phyloP scores from a whole-genome alignment of 2,329 filamentous ascomycete genomes.

The Aspergillus flavus region DNA sequence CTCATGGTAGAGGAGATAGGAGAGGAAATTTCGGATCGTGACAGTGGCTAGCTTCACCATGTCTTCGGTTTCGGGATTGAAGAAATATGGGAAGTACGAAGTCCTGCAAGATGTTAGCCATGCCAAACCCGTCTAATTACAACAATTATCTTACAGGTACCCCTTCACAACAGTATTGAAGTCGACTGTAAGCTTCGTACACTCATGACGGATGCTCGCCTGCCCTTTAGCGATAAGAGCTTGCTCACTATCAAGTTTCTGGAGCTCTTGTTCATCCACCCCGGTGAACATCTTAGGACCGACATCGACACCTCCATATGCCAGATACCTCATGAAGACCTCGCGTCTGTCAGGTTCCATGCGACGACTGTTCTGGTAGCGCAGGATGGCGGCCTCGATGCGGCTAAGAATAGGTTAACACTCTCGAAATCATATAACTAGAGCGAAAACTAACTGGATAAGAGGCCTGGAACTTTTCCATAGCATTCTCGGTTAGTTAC shows the following conservation, averaged over 20 bases:
- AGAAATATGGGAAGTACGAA: constrained; percentile 58
- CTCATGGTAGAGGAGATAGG: constrained; percentile 80
- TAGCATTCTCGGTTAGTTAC: constrained; percentile 16
- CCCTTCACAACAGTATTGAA: constrained; percentile 77
- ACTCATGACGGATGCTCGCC: constrained; percentile 51
- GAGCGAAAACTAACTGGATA: constrained; percentile 53
- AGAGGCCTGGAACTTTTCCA: constrained; percentile 50
- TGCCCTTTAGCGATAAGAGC: constrained; percentile 65
- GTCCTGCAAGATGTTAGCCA: constrained; percentile 46
- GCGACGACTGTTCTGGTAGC: constrained; percentile 76
- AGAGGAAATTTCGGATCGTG: constrained; percentile 82
- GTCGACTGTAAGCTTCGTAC: constrained; percentile 74
- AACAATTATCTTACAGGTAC: constrained; percentile 64
- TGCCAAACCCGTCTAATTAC: neutral
- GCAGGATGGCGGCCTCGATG: constrained; percentile 81
- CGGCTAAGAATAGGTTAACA: constrained; percentile 56
- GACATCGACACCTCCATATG: constrained; percentile 77
- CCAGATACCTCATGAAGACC: constrained; percentile 78
- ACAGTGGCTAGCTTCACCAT: constrained; percentile 63
- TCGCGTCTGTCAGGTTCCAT: constrained; percentile 64
- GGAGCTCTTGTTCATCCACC: constrained; percentile 63
- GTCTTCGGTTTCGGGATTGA: constrained; percentile 56
- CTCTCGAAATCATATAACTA: neutral
- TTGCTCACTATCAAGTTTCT: constrained; percentile 64
- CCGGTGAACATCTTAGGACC: constrained; percentile 64